Evolutionary conservation across 495 filamentous ascomycete genomes (phyloP).

Genomic region (Lasiosphaeris hirsuta): DNA sequence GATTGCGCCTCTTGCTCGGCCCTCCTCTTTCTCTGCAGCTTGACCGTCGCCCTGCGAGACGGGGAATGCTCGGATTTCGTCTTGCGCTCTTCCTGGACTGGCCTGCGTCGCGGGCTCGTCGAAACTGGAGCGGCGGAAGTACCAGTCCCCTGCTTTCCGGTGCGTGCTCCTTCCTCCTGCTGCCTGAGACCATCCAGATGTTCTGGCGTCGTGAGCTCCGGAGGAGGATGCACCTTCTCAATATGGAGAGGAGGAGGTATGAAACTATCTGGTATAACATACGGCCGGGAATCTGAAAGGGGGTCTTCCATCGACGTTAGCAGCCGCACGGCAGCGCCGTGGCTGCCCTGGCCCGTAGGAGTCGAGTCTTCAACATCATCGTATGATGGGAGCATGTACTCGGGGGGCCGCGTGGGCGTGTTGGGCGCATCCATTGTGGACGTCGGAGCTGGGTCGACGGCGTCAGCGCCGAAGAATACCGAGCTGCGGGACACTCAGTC

Average conservation of each 20-base stretch:
- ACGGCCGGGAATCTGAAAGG: conserved; percentile 35
- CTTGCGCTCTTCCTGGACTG: neutral
- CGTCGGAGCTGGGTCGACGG: conserved; percentile 15
- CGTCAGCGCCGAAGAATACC: conserved; percentile 21
- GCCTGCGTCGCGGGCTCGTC: conserved; percentile 12
- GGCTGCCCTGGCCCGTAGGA: conserved; percentile 28
- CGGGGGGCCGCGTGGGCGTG: conserved; percentile 40
- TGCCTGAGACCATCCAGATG: conserved; percentile 7
- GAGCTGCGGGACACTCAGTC: conserved; percentile 15
- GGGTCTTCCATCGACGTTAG: conserved; percentile 51
- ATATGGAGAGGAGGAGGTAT: conserved; percentile 31
- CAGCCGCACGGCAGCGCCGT: conserved; percentile 44
- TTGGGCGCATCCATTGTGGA: conserved; percentile 44
- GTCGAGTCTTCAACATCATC: conserved; percentile 45
- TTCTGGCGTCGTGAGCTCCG: conserved; percentile 9
- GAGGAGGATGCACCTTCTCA: conserved; percentile 11
- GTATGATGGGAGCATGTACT: conserved; percentile 47
- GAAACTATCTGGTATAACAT: conserved; percentile 35
- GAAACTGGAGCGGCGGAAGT: conserved; percentile 1
- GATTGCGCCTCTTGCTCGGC: neutral
- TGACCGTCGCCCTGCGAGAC: conserved; percentile 33
- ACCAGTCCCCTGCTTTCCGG: conserved; percentile 1
- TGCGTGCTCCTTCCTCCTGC: conserved; percentile 7
- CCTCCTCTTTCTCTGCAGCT: conserved; percentile 38
- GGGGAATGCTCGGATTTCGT: neutral